These are phyloP conservation scores for Russula sp. DNA, from an alignment of 768 basidiomycete species.

Conservation along the genomic window DNA sequence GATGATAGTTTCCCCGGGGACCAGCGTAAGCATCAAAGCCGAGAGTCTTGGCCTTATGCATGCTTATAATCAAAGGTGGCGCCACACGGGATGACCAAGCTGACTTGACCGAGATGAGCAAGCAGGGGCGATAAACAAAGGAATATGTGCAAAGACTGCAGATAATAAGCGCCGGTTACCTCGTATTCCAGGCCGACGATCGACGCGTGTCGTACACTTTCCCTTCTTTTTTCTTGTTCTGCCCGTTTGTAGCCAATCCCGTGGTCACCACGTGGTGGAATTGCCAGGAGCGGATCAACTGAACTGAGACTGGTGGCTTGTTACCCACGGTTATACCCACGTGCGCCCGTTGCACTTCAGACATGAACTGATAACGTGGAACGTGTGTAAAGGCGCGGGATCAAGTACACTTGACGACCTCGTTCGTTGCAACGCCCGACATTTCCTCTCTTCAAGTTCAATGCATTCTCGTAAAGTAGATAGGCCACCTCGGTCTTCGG, in stretches of 20 bases:
- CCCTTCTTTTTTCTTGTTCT: background rate
- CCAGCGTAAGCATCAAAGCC: background rate
- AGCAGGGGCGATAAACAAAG: background rate
- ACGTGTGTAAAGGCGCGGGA: background rate
- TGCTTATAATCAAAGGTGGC: background rate
- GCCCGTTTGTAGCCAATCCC: background rate
- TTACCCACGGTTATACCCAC: background rate
- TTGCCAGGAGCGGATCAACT: background rate
- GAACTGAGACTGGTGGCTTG: conserved; percentile 4
- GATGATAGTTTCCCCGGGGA: background rate
- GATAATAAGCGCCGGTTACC: background rate
- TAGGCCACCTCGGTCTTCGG: background rate
- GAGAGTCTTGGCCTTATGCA: background rate
- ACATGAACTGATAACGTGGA: background rate
- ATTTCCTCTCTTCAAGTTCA: background rate
- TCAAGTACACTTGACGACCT: background rate
- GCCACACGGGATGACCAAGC: background rate
- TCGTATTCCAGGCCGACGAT: background rate
- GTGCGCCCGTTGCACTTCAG: conserved; percentile 1
- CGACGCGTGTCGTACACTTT: too few species aligned
- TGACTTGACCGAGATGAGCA: background rate
- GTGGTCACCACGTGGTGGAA: background rate
- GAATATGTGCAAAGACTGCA: background rate
- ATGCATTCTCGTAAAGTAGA: background rate
- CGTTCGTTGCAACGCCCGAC: background rate